Base-by-base conservation (phyloP, 2,329 filamentous ascomycete species). In the Sclerotinia sclerotiorum region DNA sequence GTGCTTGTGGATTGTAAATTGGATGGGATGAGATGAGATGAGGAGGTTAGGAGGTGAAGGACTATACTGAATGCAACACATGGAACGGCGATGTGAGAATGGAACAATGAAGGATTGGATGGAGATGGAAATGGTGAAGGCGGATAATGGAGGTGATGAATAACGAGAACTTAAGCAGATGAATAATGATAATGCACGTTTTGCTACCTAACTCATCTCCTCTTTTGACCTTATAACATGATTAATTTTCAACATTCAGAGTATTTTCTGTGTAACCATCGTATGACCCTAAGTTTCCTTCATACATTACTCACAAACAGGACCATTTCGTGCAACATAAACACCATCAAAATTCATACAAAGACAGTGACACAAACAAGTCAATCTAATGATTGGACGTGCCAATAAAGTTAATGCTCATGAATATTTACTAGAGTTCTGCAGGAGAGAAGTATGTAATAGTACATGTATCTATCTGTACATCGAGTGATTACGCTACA, bases 1-100 rank as follows among this genome's bases (percentile, higher is more conserved):
- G 74, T 70, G 77, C 79, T 72, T 89, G 87, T 75, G 79, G 78
- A 24, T 67, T 81, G 70, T 68, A 68, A 39, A 44, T 44, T 44
- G 32, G 44, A 42, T 39, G 11, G 13, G 11, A 39, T 42, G 39
- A 19, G 39, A 39, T 39, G 39, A 4, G 8, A 15, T 49, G 15
- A 24, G n/a, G 44, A 5, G 21, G 3, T 35, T 10, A 10, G 7
- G 5, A 42, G 39, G 15, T 13, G 39, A 42, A 17, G 15, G 15
- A 17, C 39, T 15, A 42, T 42, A 17, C 19, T 35, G 54, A 39
- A 35, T n/a, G 32, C 54, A 35, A 15, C 15, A 32, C 32, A 39
- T n/a, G 54, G 54, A 21, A 35, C 21, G 5, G 10, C 19, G 19
- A 48, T 19, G 46, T 21, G 21, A 21, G 46, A n/a, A 48, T 48